Base-by-base conservation (phyloP, 2,329 filamentous ascomycete genomes). In the Pseudogymnoascus sp. region DNA sequence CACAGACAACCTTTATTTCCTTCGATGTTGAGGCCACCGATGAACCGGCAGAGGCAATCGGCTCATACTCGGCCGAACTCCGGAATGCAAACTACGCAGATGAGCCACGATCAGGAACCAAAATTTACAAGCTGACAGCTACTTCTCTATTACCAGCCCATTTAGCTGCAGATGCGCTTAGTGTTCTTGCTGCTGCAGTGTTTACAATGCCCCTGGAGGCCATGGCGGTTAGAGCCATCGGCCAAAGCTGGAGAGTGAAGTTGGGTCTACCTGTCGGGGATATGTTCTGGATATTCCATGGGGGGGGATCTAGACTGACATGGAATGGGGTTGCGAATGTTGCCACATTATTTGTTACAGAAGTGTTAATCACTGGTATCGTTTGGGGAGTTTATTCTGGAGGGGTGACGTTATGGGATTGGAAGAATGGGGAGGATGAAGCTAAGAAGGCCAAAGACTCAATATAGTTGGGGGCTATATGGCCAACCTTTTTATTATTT, bases 31-130 rank as follows among this genome's bases (percentile, higher is more conserved):
- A 74, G 62, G 67, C 71, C 15, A 64, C 68, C 6, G 68, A 70
- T 15, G 63, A 61, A 40, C 63, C 67, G 8, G 62, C 65, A 4
- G 69, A 69, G 4, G 66, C 63, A 19, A 31, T 50, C 10, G 62
- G 61, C 3, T 42, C 69, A 1, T 74, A 72, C 71, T 74, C 73
- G 13, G 73, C 73, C n/a, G 73, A 74, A 60, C 64, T 75, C 17
- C 66, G 73, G 40, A 73, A 68, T 63, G 69, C 71, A 5, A 72
- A 73, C 61, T 72, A 74, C n/a, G 26, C 35, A 6, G 35, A 26
- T 17, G 66, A 66, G 31, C 63, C 53, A 7, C 23, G 59, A 19
- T 42, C 33, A n/a, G 35, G 19, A 8, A 60, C 64, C 19, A 68
- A 67, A 35, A 2, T 62, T 7, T 75, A 74, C 61, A 67, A 69